A percentile compares a stretch with the other conserved stretches of the same genome.
These are phyloP conservation scores for Neonectria hederae DNA, from an alignment of 2,329 filamentous ascomycete species.

Conservation along the genomic window DNA sequence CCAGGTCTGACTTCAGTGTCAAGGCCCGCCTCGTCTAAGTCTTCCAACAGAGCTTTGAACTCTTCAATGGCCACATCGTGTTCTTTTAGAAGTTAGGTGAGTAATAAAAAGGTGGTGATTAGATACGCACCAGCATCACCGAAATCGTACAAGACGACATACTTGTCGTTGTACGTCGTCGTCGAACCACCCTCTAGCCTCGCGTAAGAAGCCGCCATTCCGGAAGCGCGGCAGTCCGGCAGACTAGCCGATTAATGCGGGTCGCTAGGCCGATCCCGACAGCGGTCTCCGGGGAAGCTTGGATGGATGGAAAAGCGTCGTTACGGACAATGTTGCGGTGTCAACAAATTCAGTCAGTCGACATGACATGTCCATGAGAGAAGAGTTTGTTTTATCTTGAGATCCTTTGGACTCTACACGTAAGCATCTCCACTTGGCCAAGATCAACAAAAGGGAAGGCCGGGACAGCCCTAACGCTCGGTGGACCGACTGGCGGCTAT, in stretches of 20 bases:
- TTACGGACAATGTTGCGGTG: not conserved
- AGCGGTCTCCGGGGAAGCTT: not conserved
- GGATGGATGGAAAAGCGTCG: not conserved
- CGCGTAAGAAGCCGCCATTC: constrained; percentile 6
- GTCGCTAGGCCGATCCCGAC: not conserved
- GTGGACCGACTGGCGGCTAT: constrained; percentile 23
- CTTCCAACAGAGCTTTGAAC: constrained; percentile 60
- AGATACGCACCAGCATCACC: constrained; percentile 43
- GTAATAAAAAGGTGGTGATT: not conserved
- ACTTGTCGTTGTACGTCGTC: constrained; percentile 50
- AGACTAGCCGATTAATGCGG: constrained; percentile 9
- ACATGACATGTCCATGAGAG: not conserved
- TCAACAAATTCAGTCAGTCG: not conserved
- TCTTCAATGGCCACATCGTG: constrained; percentile 47
- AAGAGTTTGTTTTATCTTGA: not conserved
- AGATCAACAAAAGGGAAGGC: constrained; percentile 29
- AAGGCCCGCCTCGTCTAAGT: constrained; percentile 70
- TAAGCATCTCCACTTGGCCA: constrained; percentile 42
- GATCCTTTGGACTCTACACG: constrained; percentile 23
- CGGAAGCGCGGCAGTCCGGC: constrained; percentile 15
- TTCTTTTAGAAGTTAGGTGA: constrained; percentile 36
- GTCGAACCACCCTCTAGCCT: constrained; percentile 13
- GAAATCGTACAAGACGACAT: constrained; percentile 53
- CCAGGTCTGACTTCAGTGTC: constrained; percentile 78
- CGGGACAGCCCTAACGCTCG: constrained; percentile 22